Base-by-base conservation (phyloP, 1,284 basidiomycete species). In the Leccinum fallax region DNA sequence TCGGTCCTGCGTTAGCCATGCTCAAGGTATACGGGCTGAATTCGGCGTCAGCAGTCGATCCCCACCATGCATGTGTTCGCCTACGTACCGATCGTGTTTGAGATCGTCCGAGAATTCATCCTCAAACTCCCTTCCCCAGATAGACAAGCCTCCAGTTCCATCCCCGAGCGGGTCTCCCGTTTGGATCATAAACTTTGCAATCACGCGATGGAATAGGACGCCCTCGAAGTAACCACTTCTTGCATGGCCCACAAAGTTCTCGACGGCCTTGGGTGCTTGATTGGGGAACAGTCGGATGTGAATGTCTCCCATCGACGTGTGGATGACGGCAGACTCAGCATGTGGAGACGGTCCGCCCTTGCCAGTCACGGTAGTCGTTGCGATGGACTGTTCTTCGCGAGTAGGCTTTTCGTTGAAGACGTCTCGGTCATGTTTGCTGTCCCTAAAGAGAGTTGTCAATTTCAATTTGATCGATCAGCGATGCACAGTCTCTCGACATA, bases 111-210 rank as follows among this genome's bases (percentile, higher is more conserved):
- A 84, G 73, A 99, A 95, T 78, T 99, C 97, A 76, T 99, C 97
- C 74, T 97, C 97, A 71, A 99, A 99, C 58, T 95, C 92, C 56
- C 82, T 80, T 2, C 92, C 96, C 97, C 97, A 99, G 65, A 98
- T 94, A 16, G 92, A 94, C 62, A 87, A 90, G 24, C 97, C 97
- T n/a, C 97, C 97, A 0, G 96, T 98, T 2, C 97, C 97, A 76
- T 99, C 96, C 16, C 95, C 97, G 5, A 97, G 79, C 1, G 97
- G 97, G 71, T 99, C 97, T 40, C 97, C 97, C 2, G 96, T 98
- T 81, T 99, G 97, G 58, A 99, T 88, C 97, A 99, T 99, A 73
- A 99, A 99, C 79, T 99, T 99, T 66, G 94, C 88, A 74, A 99
- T 99, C 66, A 99, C 93, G 63, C 97, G 92, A 76, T 99, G 97